Evolutionary conservation across 192 early-diverging fungal species (phyloP).

Genomic region (Phlyctochytrium arcticum): DNA sequence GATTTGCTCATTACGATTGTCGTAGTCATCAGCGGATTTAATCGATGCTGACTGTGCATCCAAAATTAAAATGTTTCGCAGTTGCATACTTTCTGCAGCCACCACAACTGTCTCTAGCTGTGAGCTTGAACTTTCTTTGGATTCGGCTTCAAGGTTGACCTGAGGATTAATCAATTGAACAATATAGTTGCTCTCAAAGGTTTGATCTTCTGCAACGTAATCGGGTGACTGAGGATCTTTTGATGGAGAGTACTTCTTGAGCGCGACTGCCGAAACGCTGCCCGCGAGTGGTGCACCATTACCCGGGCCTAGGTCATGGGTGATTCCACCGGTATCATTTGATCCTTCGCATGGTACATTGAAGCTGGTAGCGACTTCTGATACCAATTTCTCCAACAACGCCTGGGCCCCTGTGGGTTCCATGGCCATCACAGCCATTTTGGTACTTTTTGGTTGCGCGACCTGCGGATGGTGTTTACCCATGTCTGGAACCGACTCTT

Average conservation of each 20-base stretch:
- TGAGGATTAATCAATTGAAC: slow-evolving; percentile 69
- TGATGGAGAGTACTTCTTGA: slow-evolving; percentile 31
- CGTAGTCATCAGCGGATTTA: slow-evolving; percentile 33
- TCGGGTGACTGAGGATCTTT: slow-evolving; percentile 45
- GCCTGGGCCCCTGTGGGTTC: slow-evolving; percentile 32
- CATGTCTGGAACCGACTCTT: no score
- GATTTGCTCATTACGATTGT: slow-evolving; percentile 47
- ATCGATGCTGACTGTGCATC: slow-evolving; percentile 30
- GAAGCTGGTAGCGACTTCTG: slow-evolving; percentile 40
- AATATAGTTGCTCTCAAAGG: slow-evolving; percentile 53
- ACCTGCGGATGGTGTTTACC: background rate
- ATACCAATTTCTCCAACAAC: slow-evolving; percentile 43
- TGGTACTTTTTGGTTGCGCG: slow-evolving; percentile 9
- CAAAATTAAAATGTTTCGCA: slow-evolving; percentile 54
- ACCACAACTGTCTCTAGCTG: slow-evolving; percentile 53
- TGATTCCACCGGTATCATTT: no score
- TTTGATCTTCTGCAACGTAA: slow-evolving; percentile 51
- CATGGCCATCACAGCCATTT: slow-evolving; percentile 20
- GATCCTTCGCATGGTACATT: slow-evolving; percentile 42
- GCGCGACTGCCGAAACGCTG: slow-evolving; percentile 7
- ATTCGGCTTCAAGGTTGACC: slow-evolving; percentile 60
- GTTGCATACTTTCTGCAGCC: slow-evolving; percentile 53
- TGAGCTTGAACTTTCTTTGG: slow-evolving; percentile 25
- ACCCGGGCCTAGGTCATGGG: slow-evolving; percentile 13
- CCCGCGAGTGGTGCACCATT: slow-evolving; percentile 19